These are phyloP conservation scores for Hemileia vastatrix DNA, from an alignment of 1,284 basidiomycete genomes.

Conservation along the genomic window DNA sequence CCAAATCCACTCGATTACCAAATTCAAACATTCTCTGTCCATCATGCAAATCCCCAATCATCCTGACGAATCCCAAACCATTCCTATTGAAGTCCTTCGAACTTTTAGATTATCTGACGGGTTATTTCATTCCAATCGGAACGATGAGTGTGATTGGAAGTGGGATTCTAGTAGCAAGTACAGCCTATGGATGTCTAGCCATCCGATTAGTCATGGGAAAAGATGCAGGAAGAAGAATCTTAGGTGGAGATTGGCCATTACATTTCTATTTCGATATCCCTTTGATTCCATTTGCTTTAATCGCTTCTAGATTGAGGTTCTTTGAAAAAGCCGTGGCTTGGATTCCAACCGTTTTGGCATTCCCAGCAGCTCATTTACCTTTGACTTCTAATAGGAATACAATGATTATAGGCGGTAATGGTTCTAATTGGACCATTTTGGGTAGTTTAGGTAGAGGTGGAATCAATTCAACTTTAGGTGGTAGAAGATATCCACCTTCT, in stretches of 20 bases:
- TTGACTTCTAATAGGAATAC: too few species aligned
- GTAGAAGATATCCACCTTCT: too few species aligned
- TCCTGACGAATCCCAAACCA: too few species aligned
- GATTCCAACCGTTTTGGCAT: too few species aligned
- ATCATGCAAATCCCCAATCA: too few species aligned
- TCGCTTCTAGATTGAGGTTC: slow-evolving; percentile 31
- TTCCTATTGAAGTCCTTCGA: slow-evolving; percentile 28
- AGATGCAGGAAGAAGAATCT: slow-evolving; percentile 26
- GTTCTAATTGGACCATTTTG: too few species aligned
- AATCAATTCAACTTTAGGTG: too few species aligned
- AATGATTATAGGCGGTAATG: too few species aligned
- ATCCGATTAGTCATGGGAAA: slow-evolving; percentile 32
- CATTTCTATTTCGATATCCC: slow-evolving; percentile 39
- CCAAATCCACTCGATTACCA: too few species aligned
- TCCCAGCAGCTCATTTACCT: too few species aligned
- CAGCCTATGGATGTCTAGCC: slow-evolving; percentile 33
- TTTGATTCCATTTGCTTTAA: slow-evolving; percentile 37
- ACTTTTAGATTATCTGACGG: slow-evolving; percentile 26
- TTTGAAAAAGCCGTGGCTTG: slow-evolving; percentile 35
- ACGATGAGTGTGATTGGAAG: slow-evolving; percentile 23
- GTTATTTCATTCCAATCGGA: slow-evolving; percentile 26
- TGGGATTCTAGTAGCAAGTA: slow-evolving; percentile 27
- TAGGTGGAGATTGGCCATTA: slow-evolving; percentile 34
- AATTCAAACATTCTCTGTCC: too few species aligned
- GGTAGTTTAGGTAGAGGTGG: too few species aligned